Evolutionary conservation across 805 yeast genomes (phyloP), one percentile per base, ranked within the genome.

Genomic region (Nakazawaea anatomiae): DNA sequence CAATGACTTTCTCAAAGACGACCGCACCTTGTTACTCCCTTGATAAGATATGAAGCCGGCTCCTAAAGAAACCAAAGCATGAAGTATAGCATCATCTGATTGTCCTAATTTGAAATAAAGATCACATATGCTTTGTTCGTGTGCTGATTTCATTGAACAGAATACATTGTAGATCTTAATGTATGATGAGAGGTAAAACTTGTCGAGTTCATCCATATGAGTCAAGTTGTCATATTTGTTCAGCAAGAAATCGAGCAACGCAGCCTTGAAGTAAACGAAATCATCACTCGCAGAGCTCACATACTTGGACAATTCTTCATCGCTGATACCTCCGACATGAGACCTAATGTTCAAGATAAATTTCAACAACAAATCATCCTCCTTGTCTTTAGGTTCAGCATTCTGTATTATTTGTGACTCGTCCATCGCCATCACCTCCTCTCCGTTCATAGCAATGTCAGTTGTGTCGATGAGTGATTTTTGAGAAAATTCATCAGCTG

Each of bases 341-440:
- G 36, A 29, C 35, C 27, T 44, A 34, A 49, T 29, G 12, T n/a
- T 44, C 18, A 29, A 28, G 27, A 49, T 25, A 27, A 49, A 44
- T 34, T 14, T 28, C 11, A 12, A 12, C 10, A 50, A 30, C 27
- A 50, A 36, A 6, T 41, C 39, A 30, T 50, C 52, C 6, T 44
- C 48, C 6, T 46, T 36, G 7, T 27, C 39, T 12, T 38, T 34
- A 3, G 39, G 5, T 5, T 39, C 40, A 3, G 30, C 42, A 32
- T 50, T 50, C 9, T 46, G 50, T 5, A 50, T 31, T n/a, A 50
- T 34, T 28, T 50, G 52, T n/a, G 52, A 50, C 36, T 50, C 52
- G 35, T 50, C 52, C 52, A 50, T 50, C 18, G 49, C 50, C 29
- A 25, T 27, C 6, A 44, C 9, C 25, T 28, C 42, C 18, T 44